phyloP scores from a whole-genome alignment of 2,329 filamentous ascomycete species.

The Rhynchosporium agropyri region DNA sequence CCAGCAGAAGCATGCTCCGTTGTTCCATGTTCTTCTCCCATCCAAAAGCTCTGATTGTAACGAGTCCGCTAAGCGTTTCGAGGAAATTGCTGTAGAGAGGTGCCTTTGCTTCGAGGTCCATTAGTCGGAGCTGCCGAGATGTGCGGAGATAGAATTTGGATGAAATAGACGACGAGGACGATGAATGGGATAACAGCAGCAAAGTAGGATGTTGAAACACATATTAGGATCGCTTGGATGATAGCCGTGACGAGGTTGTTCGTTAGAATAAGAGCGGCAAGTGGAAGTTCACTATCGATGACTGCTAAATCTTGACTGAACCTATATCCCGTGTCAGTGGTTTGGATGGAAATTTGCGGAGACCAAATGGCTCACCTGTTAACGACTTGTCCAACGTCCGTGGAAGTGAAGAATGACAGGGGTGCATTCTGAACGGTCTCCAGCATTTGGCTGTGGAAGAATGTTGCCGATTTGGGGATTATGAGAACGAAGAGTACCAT shows the following conservation, averaged over 20 bases:
- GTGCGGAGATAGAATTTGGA: slow-evolving; percentile 51
- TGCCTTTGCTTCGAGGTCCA: slow-evolving; percentile 49
- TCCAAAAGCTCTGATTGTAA: slow-evolving; percentile 50
- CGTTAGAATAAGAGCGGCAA: slow-evolving; percentile 45
- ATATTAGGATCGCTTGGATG: slow-evolving; percentile 41
- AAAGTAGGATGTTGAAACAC: slow-evolving; percentile 44
- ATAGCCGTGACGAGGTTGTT: slow-evolving; percentile 24
- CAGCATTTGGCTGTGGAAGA: slow-evolving; percentile 52
- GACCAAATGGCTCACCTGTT: slow-evolving; percentile 35
- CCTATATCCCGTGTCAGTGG: slow-evolving; percentile 24
- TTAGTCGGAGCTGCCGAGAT: slow-evolving; percentile 50
- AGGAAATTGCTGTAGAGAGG: slow-evolving; percentile 51
- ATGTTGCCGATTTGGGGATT: slow-evolving; percentile 54
- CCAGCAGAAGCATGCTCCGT: slow-evolving; percentile 41
- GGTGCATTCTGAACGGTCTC: slow-evolving; percentile 49
- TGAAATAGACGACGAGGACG: slow-evolving; percentile 47
- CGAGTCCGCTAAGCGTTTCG: slow-evolving; percentile 48
- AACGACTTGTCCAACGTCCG: slow-evolving; percentile 47
- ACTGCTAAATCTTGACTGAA: slow-evolving; percentile 49
- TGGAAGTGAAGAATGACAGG: slow-evolving; percentile 47
- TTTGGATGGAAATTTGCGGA: neutral
- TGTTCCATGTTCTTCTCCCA: slow-evolving; percentile 41
- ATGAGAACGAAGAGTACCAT: slow-evolving; percentile 54
- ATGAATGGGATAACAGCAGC: slow-evolving; percentile 48
- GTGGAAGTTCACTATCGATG: slow-evolving; percentile 38